Conservation (phyloP, 2,329 filamentous ascomycete species). For the Colletotrichum chlorophyti region DNA sequence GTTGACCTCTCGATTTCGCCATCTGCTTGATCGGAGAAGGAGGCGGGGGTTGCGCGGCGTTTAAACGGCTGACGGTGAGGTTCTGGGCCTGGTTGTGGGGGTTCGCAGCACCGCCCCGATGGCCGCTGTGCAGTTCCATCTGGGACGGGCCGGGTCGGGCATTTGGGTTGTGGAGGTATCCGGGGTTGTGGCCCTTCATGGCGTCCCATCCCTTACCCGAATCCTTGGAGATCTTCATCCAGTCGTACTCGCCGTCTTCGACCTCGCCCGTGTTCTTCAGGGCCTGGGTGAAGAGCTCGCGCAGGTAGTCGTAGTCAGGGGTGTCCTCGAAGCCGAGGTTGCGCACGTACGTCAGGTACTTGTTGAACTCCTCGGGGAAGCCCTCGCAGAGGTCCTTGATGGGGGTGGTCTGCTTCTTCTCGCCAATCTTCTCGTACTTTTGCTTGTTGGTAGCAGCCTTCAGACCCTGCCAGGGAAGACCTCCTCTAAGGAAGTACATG, state of each 20-base stretch:
- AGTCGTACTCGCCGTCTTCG: constrained; percentile 98
- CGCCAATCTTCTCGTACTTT: constrained; percentile 99
- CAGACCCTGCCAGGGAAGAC: constrained; percentile 74
- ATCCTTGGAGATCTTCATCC: constrained; percentile 94
- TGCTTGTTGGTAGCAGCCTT: constrained; percentile 86
- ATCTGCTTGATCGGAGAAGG: constrained; percentile 84
- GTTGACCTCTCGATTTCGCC: constrained; percentile 76
- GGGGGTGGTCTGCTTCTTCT: constrained; percentile 98
- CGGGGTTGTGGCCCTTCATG: constrained; percentile 68
- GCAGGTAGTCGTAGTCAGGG: constrained; percentile 96
- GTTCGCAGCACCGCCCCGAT: constrained; percentile 69
- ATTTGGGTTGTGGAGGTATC: constrained; percentile 77
- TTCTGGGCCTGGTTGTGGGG: constrained; percentile 67
- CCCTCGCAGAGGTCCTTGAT: constrained; percentile 98
- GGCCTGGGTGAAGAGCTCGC: constrained; percentile 94
- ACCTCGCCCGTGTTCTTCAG: constrained; percentile 93
- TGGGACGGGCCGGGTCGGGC: constrained; percentile 81
- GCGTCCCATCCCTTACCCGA: constrained; percentile 90
- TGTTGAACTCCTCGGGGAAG: constrained; percentile 96
- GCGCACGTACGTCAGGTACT: constrained; percentile 95
- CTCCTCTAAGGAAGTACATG: constrained; percentile 77
- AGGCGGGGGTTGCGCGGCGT: constrained; percentile 89
- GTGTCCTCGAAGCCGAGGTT: constrained; percentile 99
- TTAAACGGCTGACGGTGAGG: constrained; percentile 88
- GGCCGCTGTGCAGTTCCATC: constrained; percentile 81